Evolutionary conservation across 2,329 filamentous ascomycete genomes (phyloP).

Genomic region (Venturia aucupariae): DNA sequence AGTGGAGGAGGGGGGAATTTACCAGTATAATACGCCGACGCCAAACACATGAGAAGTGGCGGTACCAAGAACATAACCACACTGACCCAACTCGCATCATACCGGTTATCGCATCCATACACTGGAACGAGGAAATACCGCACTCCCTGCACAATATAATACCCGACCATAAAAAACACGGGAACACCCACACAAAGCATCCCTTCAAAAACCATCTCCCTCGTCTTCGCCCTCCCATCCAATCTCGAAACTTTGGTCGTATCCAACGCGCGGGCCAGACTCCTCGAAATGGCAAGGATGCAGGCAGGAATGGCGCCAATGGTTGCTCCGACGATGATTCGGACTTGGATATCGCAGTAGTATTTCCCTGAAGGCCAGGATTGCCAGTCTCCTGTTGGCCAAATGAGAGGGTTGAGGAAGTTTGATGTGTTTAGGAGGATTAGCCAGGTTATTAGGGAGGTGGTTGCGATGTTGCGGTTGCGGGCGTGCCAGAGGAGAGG

Average conservation of each 20-base stretch:
- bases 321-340: conserved; percentile 42
- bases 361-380: conserved; percentile 42
- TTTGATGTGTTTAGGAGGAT: conserved; percentile 48
- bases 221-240: conserved; percentile 31
- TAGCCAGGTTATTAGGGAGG: conserved; percentile 47
- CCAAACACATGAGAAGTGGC: conserved; percentile 44
- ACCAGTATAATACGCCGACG: conserved; percentile 51
- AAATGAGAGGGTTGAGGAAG: conserved; percentile 55
- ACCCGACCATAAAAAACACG: conserved; percentile 43
- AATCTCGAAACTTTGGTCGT: conserved; percentile 39
- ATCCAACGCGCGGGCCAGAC: conserved; percentile 51
- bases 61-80: conserved; percentile 47
- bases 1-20: conserved; percentile 24
- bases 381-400: conserved; percentile 48
- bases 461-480: conserved; percentile 52
- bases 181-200: conserved; percentile 49
- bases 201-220: conserved; percentile 42
- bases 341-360: conserved; percentile 57
- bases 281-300: conserved; percentile 50
- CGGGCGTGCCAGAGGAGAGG: conserved; percentile 52
- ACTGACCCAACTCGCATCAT: conserved; percentile 49
- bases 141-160: conserved; percentile 50
- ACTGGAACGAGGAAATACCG: conserved; percentile 52
- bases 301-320: conserved; percentile 40
- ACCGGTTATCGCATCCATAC: conserved; percentile 47